Evolutionary conservation across 1,284 basidiomycete species (phyloP), one percentile per base, ranked within the genome.

Genomic region (Puccinia horiana): DNA sequence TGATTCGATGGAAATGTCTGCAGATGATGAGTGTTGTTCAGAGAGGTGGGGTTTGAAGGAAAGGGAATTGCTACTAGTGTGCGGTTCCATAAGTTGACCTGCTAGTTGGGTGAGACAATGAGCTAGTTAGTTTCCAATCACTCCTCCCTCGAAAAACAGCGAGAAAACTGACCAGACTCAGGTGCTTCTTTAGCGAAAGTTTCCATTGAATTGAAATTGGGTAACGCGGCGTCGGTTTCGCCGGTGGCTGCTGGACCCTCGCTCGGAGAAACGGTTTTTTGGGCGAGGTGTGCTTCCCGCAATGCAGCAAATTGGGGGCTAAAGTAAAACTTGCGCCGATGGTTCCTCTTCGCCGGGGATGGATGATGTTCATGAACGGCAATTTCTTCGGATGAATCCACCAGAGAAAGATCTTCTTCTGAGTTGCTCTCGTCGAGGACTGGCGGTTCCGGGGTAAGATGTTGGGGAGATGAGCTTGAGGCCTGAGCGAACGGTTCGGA

Each of bases 241-340:
- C 18, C 63, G 63, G 63, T 23, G 23, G 18, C 63, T 18, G 20
- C 9, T 40, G 37, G 32, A 42, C 0, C 18, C 29, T 14, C 32
- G 16, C 23, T 18, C 63, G 18, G 40, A 65, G 63, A 35, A 42
- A 65, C 63, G 18, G 63, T 65, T 42, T 35, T 42, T 20, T 65
- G 3, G 37, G 18, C 32, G 61, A 32, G 14, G 29, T 14, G 5
- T 12, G 18, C 4, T 14, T 18, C 32, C 29, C 35, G n/a, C 16
- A 32, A 37, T 37, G 16, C 61, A 42, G 23, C 37, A 12, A 12
- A 40, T 40, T 40, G 35, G 29, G 63, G 63, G 37, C 40, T 42
- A 16, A 65, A 65, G 12, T 40, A 65, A 65, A 65, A 65, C 37
- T 65, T 65, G 63, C 63, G 63, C 12, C 32, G 32, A n/a, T 35